These are phyloP conservation scores for Pichia thaimueangensis DNA, from an alignment of 805 yeast species.

Conservation along the genomic window DNA sequence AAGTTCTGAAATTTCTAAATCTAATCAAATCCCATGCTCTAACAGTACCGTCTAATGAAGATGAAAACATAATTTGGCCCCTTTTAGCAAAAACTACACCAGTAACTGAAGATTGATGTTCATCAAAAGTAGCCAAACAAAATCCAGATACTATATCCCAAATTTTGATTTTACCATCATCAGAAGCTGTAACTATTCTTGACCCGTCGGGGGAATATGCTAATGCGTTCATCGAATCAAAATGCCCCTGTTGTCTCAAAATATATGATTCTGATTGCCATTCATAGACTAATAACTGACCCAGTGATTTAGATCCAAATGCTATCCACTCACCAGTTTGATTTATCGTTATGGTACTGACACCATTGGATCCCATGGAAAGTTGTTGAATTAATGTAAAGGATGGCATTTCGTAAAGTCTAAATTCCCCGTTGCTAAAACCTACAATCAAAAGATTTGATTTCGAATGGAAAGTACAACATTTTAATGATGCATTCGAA, in stretches of 20 bases:
- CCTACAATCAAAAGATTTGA: constrained; percentile 80
- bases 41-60: constrained; percentile 93
- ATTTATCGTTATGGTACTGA: constrained; percentile 76
- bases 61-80: constrained; percentile 86
- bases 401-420: constrained; percentile 80
- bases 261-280: constrained; percentile 98
- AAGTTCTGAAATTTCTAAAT: constrained; percentile 89
- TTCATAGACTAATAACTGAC: constrained; percentile 95
- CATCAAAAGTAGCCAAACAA: constrained; percentile 85
- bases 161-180: constrained; percentile 92
- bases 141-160: constrained; percentile 95
- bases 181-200: constrained; percentile 85
- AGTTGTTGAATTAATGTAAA: constrained; percentile 78
- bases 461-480: constrained; percentile 75
- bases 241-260: constrained; percentile 94
- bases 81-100: constrained; percentile 79
- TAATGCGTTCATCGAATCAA: constrained; percentile 78
- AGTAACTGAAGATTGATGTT: constrained; percentile 85
- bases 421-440: constrained; percentile 82
- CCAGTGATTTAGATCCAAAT: constrained; percentile 82
- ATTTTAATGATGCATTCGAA: constrained; percentile 64
- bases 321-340: constrained; percentile 94
- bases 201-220: constrained; percentile 95
- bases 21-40: constrained; percentile 95
- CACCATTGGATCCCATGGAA: constrained; percentile 86